Percentiles rank a stretch among this genome's conserved stretches.
Evolutionary conservation across 345 rosid species (phyloP).

Genomic region (Hibiscus trionum): DNA sequence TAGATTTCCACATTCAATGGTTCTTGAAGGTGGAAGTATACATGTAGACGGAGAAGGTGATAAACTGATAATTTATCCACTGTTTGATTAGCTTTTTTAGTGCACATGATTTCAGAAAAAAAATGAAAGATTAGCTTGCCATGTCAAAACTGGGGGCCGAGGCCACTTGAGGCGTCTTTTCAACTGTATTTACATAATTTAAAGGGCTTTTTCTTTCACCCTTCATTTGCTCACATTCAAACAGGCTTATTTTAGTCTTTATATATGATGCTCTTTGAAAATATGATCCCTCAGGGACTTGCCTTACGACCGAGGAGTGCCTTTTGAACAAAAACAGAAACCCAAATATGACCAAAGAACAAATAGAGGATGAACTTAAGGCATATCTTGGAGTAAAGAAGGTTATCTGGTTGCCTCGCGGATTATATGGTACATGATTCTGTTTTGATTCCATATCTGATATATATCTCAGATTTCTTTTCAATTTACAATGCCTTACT

Average conservation of each 20-base stretch:
- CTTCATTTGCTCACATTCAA: neutral
- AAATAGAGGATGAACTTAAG: slow-evolving; percentile 73
- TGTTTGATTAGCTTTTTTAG: slow-evolving; percentile 1
- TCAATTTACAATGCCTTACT: neutral
- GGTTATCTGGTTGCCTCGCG: slow-evolving; percentile 81
- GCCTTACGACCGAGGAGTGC: slow-evolving; percentile 92
- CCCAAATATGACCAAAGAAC: slow-evolving; percentile 60
- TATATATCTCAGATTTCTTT: neutral
- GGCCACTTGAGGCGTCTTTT: neutral
- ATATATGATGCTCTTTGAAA: neutral
- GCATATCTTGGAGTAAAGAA: slow-evolving; percentile 61
- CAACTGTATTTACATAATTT: neutral
- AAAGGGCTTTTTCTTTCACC: neutral
- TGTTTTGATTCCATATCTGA: neutral
- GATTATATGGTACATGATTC: slow-evolving; percentile 56
- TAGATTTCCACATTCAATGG: slow-evolving; percentile 52
- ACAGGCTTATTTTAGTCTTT: neutral
- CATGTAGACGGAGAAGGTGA: slow-evolving; percentile 98
- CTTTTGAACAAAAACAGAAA: slow-evolving; percentile 81
- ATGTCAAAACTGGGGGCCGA: neutral
- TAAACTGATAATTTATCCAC: neutral
- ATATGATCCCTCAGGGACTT: slow-evolving; percentile 50
- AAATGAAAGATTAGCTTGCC: neutral
- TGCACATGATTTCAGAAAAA: neutral
- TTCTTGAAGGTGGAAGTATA: slow-evolving; percentile 99